These are phyloP conservation scores for Zygotorulaspora chibaensis DNA, from an alignment of 805 yeast species.

Conservation along the genomic window DNA sequence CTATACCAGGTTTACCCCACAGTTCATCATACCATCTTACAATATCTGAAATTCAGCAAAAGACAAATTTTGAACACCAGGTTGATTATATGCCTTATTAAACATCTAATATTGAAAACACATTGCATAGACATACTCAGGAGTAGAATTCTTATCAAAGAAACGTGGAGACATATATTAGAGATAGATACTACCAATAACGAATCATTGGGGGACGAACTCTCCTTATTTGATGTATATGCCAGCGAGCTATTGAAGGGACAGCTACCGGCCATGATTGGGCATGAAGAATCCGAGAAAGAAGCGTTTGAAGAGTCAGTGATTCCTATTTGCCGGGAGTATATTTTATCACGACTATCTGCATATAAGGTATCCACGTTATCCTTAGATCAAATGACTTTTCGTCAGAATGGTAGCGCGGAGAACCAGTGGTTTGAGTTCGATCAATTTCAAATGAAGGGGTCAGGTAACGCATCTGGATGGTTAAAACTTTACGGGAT, in stretches of 20 bases:
- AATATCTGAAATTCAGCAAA: slow-evolving; percentile 20
- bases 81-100: slow-evolving; percentile 41
- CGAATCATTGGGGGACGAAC: slow-evolving; percentile 41
- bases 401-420: neutral
- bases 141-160: slow-evolving; percentile 37
- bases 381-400: slow-evolving; percentile 2
- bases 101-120: slow-evolving; percentile 41
- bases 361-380: slow-evolving; percentile 13
- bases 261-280: slow-evolving; percentile 21
- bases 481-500: slow-evolving; percentile 23
- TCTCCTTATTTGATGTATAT: slow-evolving; percentile 44
- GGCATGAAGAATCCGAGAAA: slow-evolving; percentile 12
- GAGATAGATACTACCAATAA: slow-evolving; percentile 40
- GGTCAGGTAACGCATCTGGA: slow-evolving; percentile 2
- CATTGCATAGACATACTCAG: slow-evolving; percentile 40
- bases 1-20: slow-evolving; percentile 18
- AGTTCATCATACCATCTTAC: slow-evolving; percentile 18
- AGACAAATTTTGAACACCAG: slow-evolving; percentile 34
- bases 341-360: slow-evolving; percentile 12
- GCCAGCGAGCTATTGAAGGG: slow-evolving; percentile 39
- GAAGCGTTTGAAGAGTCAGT: slow-evolving; percentile 5
- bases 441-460: slow-evolving; percentile 18
- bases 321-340: slow-evolving; percentile 15
- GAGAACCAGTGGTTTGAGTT: slow-evolving; percentile 17
- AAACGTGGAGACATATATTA: slow-evolving; percentile 39